Conservation (phyloP, 2,329 filamentous ascomycete genomes). For the Trichophyton simii region DNA sequence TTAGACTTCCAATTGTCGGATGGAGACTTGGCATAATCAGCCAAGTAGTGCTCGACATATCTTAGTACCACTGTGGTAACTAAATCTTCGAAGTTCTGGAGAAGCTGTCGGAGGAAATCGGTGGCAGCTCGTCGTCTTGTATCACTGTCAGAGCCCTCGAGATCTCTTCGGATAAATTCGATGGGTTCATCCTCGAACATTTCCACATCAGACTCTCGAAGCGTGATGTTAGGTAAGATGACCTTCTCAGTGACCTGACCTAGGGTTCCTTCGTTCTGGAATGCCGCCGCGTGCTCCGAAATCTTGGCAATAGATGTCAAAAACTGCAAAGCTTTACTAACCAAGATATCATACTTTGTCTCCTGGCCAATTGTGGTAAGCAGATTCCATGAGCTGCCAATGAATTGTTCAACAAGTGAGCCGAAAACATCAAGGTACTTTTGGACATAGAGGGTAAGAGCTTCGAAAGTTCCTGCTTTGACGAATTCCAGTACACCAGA, state of each 20-base stretch:
- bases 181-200: conserved; percentile 98
- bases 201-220: conserved; percentile 88
- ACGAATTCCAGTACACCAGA: conserved; percentile 72
- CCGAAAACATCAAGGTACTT: conserved; percentile 96
- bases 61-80: conserved; percentile 79
- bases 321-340: conserved; percentile 90
- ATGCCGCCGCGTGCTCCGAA: conserved; percentile 63
- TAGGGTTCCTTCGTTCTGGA: conserved; percentile 69
- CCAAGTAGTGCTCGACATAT: conserved; percentile 77
- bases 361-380: conserved; percentile 75
- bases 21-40: conserved; percentile 55
- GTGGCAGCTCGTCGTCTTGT: conserved; percentile 85
- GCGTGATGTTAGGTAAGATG: conserved; percentile 78
- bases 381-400: conserved; percentile 80
- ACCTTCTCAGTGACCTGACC: conserved; percentile 91
- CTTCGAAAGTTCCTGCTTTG: conserved; percentile 88
- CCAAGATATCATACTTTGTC: conserved; percentile 85
- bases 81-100: conserved; percentile 72
- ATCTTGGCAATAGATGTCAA: conserved; percentile 77
- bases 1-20: conserved; percentile 84
- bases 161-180: conserved; percentile 87
- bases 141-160: conserved; percentile 93
- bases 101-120: conserved; percentile 79
- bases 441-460: conserved; percentile 74
- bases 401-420: conserved; percentile 66